Evolutionary conservation across 1,284 basidiomycete species (phyloP), one percentile per base, ranked within the genome.

Genomic region (Afroboletus lepidellus): DNA sequence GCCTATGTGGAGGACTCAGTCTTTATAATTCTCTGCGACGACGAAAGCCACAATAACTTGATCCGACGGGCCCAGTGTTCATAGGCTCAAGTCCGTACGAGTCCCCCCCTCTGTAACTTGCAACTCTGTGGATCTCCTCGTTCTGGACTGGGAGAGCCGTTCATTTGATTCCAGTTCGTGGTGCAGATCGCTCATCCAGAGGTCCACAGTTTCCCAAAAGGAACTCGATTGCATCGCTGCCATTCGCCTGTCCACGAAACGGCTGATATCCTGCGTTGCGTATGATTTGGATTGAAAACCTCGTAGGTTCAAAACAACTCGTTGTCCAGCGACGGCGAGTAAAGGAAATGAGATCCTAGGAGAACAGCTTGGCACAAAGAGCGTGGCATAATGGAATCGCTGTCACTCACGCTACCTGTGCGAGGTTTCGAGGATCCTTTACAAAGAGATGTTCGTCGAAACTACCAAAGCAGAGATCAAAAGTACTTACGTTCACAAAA

Each of bases 261-360:
- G 41, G 20, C 36, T 33, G 30, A 52, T 18, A 5, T 52, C 30
- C 4, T 11, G 29, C 0, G 36, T 39, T 3, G 41, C 5, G 21
- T 39, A 30, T 9, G 16, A 5, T n/a, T 7, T n/a, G 13, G 55
- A 21, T 20, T n/a, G 36, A 18, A 46, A 46, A 8, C 23, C 37
- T 34, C 54, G 55, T 9, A 56, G 50, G 51, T 58, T 56, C 12
- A 56, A 24, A 13, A 56, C 41, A 15, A 32, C 36, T 3, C 55
- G 44, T 39, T 56, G 54, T 23, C 54, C 54, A 13, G 39, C 16
- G 7, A 54, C 29, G 13, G 24, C 13, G 4, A 56, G 39, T 4
- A 58, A 11, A 8, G 55, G 55, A 18, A 48, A 53, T 13, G 23
- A 8, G 12, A 52, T 24, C 8, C 52, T 53, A 32, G 15, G 29